phyloP scores from a whole-genome alignment of 805 yeast species.

The Zygosaccharomyces lentus region DNA sequence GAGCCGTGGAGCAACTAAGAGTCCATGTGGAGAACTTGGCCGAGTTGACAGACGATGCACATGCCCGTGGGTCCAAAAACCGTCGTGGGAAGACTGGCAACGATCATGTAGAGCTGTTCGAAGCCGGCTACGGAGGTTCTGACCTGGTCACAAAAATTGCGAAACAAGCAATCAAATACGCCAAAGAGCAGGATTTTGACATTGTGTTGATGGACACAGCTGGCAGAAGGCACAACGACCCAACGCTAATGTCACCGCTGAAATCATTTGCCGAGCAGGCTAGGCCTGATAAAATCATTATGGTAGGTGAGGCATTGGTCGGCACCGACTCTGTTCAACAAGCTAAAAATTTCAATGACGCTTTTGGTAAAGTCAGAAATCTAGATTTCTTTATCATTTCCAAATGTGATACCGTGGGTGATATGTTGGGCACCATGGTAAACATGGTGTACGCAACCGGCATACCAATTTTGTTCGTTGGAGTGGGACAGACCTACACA shows the following conservation, averaged over 20 bases:
- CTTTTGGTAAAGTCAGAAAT: conserved; percentile 78
- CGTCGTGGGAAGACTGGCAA: conserved; percentile 40
- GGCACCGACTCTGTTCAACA: conserved; percentile 97
- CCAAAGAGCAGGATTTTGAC: conserved; percentile 64
- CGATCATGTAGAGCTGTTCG: conserved; percentile 64
- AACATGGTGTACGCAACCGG: conserved; percentile 96
- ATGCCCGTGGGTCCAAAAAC: conserved; percentile 35
- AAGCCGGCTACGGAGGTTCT: conserved; percentile 97
- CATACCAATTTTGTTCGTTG: conserved; percentile 91
- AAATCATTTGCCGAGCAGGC: conserved; percentile 95
- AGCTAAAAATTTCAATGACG: conserved; percentile 87
- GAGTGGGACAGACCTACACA: conserved; percentile 95
- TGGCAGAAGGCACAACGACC: conserved; percentile 94
- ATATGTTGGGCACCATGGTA: conserved; percentile 92
- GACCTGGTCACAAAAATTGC: conserved; percentile 90
- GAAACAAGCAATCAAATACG: conserved; percentile 80
- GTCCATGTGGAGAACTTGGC: conserved; percentile 86
- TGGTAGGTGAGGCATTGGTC: conserved; percentile 98
- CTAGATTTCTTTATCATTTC: conserved; percentile 89
- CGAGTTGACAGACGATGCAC: conserved; percentile 52
- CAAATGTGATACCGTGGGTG: conserved; percentile 97
- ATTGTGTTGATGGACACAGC: conserved; percentile 95
- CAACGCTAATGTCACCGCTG: conserved; percentile 90
- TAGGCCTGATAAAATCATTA: conserved; percentile 89
- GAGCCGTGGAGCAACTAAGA: conserved; percentile 96